Base-by-base conservation (phyloP, 495 filamentous ascomycete species). In the Jackrogersella minutella region DNA sequence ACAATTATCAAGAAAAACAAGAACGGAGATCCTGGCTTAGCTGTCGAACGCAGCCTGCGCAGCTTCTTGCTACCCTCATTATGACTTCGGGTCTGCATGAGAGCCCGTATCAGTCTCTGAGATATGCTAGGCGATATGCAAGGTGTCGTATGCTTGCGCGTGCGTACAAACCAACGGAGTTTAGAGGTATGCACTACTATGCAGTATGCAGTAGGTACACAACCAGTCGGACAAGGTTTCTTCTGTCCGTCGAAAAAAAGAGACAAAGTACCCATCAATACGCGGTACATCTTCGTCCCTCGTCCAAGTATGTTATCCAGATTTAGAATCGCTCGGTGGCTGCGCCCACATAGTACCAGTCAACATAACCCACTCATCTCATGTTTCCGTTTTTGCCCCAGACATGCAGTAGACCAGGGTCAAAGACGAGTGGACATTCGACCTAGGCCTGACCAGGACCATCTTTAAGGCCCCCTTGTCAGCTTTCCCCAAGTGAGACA, bases 371-470 rank as follows among this genome's bases (percentile, higher is more conserved):
- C 66, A 73, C 77, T 74, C 79, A 79, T 80, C 78, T 80, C 73
- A 81, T 77, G 78, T 80, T 79, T 76, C 76, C 74, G 68, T 75
- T 75, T n/a, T 77, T 80, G 76, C 79, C 78, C 79, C 79, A 82
- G 78, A 81, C 74, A 79, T 76, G 69, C 70, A 71, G 79, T 53
- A 53, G 61, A 65, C 66, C 65, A 65, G 66, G 66, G 64, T 52
- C n/a, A n/a, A n/a, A n/a, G 41, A 50, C 51, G 56, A 64, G 61
- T 69, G 61, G 60, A 50, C 50, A 50, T 57, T 67, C 66, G 60
- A 69, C 60, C 66, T 56, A 64, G 51, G 49, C 56, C 59, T n/a
- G 61, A 52, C 60, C 60, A 69, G 60, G 66, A 44, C 59, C 66
- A 55, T 59, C 54, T 58, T 55, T 63, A 55, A 64, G 66, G 30